phyloP scores from a whole-genome alignment of 192 early-diverging fungal species.

The Linnemannia hyalina region DNA sequence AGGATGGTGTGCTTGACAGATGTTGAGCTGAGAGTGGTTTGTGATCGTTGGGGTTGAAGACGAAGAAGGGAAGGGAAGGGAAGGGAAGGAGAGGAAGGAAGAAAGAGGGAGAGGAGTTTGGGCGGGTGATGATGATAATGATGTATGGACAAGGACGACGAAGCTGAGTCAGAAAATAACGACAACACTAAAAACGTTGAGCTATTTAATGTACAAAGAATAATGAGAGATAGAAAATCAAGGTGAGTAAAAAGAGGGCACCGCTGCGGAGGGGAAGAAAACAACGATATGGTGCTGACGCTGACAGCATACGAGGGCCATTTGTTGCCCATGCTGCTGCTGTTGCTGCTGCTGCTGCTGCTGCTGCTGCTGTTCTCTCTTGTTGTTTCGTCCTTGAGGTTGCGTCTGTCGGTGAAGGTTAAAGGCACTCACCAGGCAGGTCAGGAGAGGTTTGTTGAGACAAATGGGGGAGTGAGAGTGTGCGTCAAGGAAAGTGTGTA shows the following conservation, averaged over 20 bases:
- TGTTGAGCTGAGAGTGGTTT: background rate
- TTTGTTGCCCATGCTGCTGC: too few relatives aligned
- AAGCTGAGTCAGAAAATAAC: conserved; percentile 1
- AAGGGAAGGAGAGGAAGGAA: background rate
- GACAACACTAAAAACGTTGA: conserved; percentile 5
- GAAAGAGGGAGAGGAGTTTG: background rate
- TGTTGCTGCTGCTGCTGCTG: too few relatives aligned
- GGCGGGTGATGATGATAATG: background rate
- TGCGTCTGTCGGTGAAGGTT: too few relatives aligned
- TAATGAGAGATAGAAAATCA: background rate
- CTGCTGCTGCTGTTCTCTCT: too few relatives aligned
- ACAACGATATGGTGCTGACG: too few relatives aligned
- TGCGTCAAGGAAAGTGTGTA: too few relatives aligned
- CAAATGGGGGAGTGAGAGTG: too few relatives aligned
- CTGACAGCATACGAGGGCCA: too few relatives aligned
- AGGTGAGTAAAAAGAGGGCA: background rate
- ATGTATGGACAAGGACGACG: background rate
- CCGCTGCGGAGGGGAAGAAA: background rate
- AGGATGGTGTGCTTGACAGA: background rate
- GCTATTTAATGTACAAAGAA: background rate
- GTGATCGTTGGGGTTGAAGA: background rate
- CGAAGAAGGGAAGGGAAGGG: background rate
- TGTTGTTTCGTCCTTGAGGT: too few relatives aligned
- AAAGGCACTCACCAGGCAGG: too few relatives aligned
- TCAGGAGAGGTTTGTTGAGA: too few relatives aligned